Evolutionary conservation across 225 moss, liverwort and hornwort species (phyloP), one percentile per base, ranked within the genome.

Genomic region (Physcomitrellopsis africana): DNA sequence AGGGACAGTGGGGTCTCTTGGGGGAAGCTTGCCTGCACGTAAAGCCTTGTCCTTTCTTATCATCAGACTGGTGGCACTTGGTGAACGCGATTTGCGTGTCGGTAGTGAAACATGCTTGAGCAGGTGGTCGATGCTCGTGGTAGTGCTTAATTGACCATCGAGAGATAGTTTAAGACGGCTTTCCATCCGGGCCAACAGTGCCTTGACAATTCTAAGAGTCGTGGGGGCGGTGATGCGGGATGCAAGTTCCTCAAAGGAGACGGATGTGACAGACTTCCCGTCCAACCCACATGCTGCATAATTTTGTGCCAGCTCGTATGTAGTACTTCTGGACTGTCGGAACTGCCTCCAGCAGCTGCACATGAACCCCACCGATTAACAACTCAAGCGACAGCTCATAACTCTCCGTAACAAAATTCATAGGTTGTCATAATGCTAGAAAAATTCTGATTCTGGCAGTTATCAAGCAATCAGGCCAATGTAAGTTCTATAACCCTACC

Each of bases 311-410:
- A 93, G 57, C 19, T 85, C 79, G 67, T 86, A 80, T 10, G 91
- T 93, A 0, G 93, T 89, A 6, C 89, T 71, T 75, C 87, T 89
- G 3, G 89, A 93, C 41, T 89, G 85, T 29, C 93, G 86, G 53
- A 93, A 93, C 70, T 91, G 91, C 76, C 93, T 89, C 93, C 93
- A 93, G 84, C 89, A 93, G n/a, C 93, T 89, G 82, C 69, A 77
- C 41, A 65, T 41, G 1, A 52, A 49, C n/a, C 60, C 10, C 20
- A 37, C 22, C 8, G 16, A 6, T 56, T 26, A 58, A 7, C 16
- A 49, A 49, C 10, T 23, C 53, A 8, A 20, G 13, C 10, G 14
- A 16, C 1, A 16, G 8, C 17, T 26, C 9, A 49, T 10, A 51
- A 44, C 48, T 16, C 55, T 19, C 15, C 55, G 58, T 14, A 11